These are phyloP conservation scores for Trametes sp. DNA, from an alignment of 1,284 basidiomycete species.

Conservation along the genomic window DNA sequence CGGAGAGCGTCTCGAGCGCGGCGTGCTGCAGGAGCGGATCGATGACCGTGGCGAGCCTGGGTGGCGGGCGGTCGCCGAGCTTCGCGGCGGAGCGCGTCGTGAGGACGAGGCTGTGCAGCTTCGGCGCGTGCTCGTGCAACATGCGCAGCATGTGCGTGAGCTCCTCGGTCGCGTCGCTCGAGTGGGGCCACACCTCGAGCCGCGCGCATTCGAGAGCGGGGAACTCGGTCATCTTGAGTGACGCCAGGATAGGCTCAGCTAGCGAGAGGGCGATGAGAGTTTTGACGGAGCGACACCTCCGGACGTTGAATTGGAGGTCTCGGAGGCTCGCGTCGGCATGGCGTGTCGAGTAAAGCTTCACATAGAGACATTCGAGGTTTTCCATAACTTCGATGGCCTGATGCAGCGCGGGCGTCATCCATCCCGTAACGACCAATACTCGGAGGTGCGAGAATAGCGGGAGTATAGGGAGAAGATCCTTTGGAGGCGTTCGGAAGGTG, in stretches of 20 bases:
- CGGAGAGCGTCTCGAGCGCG: conserved; percentile 1
- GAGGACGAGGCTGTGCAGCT: conserved; percentile 2
- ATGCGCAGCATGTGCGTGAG: conserved; percentile 4
- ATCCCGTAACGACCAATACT: conserved; percentile 6
- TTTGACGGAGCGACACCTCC: conserved; percentile 1
- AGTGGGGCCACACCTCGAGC: conserved; percentile 19
- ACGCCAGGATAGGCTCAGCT: neutral
- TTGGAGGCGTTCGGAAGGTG: conserved; percentile 6
- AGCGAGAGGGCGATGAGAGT: conserved; percentile 8
- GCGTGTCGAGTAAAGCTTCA: conserved; percentile 18
- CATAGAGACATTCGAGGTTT: conserved; percentile 6
- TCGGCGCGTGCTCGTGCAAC: conserved; percentile 4
- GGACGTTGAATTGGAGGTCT: conserved; percentile 1
- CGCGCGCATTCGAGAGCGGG: conserved; percentile 3
- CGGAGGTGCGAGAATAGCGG: conserved; percentile 12
- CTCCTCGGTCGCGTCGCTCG: conserved; percentile 14
- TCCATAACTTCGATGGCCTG: conserved; percentile 6
- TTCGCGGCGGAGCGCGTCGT: conserved; percentile 10
- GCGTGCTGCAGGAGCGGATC: conserved; percentile 3
- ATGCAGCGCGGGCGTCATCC: conserved; percentile 17
- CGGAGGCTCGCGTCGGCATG: neutral
- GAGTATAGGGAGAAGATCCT: neutral
- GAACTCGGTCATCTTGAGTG: conserved; percentile 8
- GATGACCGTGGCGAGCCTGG: conserved; percentile 9
- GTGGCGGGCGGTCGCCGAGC: conserved; percentile 15